Conservation (phyloP, 169 alveolate species). For the Cryptosporidium felis region DNA sequence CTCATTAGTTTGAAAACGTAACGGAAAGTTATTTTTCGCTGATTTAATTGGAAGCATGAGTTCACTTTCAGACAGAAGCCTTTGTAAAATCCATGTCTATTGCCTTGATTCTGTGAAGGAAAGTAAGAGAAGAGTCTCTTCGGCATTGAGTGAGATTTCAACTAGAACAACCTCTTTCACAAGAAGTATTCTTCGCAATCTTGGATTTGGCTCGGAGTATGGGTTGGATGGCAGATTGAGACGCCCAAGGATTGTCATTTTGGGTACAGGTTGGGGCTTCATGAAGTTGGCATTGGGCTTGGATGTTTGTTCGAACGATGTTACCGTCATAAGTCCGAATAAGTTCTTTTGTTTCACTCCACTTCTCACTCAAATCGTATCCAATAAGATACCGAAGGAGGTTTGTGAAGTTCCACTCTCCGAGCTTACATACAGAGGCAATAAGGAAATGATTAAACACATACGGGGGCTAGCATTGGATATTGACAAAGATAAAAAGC, state of each 20-base stretch:
- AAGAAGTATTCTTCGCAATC: background rate
- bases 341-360: constrained; percentile 29
- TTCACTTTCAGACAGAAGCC: background rate
- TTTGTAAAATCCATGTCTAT: background rate
- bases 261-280: constrained; percentile 70
- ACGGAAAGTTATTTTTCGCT: background rate
- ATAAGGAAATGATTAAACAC: constrained; percentile 11
- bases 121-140: background rate
- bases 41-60: background rate
- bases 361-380: constrained; percentile 40
- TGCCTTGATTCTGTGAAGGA: background rate
- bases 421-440: constrained; percentile 36
- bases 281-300: background rate
- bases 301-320: constrained; percentile 15
- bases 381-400: constrained; percentile 50
- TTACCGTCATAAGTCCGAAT: constrained; percentile 27
- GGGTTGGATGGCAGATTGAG: background rate
- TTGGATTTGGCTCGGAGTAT: background rate
- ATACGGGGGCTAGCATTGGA: constrained; percentile 42
- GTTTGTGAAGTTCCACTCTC: constrained; percentile 39
- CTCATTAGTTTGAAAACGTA: no score
- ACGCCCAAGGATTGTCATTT: constrained; percentile 3
- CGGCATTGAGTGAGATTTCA: background rate
- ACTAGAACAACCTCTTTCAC: background rate
- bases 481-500: constrained; percentile 29